phyloP scores from a whole-genome alignment of 2,329 filamentous ascomycete genomes.

The Colletotrichum kahawae region DNA sequence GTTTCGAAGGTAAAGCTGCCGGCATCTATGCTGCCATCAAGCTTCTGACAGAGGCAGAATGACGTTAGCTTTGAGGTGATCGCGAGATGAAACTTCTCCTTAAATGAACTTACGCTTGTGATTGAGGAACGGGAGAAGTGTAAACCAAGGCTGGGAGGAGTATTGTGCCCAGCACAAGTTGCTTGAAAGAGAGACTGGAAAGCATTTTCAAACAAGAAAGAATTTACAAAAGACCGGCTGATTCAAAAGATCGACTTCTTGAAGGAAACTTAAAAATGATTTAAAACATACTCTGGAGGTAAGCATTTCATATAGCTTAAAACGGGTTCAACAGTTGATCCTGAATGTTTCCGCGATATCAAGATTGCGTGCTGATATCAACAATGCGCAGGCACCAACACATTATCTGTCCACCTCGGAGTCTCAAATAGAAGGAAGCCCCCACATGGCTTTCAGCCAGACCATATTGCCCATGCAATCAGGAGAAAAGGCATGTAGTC shows the following conservation, averaged over 20 bases:
- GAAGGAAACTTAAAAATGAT: background rate
- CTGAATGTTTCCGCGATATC: background rate
- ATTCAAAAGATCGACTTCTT: background rate
- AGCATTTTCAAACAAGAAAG: background rate
- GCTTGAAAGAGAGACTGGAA: background rate
- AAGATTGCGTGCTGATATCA: background rate
- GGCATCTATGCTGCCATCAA: background rate
- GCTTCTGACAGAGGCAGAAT: background rate
- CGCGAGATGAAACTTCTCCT: no score
- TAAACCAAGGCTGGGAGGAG: background rate
- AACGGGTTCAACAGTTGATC: background rate
- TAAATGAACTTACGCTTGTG: background rate
- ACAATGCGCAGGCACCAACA: background rate
- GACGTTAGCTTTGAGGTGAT: background rate
- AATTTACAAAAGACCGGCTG: background rate
- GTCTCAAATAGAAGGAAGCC: background rate
- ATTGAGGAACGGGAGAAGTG: background rate
- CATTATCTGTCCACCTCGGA: background rate
- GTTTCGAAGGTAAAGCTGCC: background rate
- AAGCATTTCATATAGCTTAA: background rate
- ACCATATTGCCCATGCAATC: background rate
- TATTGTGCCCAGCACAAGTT: background rate
- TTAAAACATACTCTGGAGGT: background rate
- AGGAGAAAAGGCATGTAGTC: background rate
- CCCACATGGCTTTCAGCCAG: background rate